These are phyloP conservation scores for Earliella scabrosa DNA, from an alignment of 1,284 basidiomycete species.

Conservation along the genomic window DNA sequence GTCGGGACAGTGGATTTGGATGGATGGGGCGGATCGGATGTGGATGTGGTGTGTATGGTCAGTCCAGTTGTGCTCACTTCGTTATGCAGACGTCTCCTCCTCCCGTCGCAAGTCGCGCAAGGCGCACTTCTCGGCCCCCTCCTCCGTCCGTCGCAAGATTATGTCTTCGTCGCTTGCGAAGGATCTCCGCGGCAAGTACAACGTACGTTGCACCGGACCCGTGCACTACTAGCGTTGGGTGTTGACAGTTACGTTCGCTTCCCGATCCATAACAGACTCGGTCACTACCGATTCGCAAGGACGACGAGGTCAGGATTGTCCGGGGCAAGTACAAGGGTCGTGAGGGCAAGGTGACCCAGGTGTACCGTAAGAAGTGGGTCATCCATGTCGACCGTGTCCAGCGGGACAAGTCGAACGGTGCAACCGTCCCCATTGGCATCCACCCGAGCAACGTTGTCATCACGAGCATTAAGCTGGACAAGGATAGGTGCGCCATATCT, in stretches of 20 bases:
- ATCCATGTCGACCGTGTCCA: constrained; percentile 98
- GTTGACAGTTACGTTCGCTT: constrained; percentile 4
- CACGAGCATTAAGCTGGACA: constrained; percentile 88
- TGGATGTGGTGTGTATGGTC: constrained; percentile 47
- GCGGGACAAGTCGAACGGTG: constrained; percentile 98
- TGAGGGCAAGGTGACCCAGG: constrained; percentile 97
- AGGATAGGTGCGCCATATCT: constrained; percentile 64
- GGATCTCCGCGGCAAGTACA: constrained; percentile 93
- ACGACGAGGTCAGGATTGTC: constrained; percentile 98
- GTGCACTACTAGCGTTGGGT: not conserved
- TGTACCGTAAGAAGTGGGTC: constrained; percentile 99
- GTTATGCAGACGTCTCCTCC: constrained; percentile 73
- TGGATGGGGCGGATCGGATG: constrained; percentile 54
- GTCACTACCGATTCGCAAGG: constrained; percentile 96
- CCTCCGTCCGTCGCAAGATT: constrained; percentile 94
- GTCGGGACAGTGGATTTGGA: constrained; percentile 36
- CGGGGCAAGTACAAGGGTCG: constrained; percentile 97
- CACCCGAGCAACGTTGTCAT: constrained; percentile 99
- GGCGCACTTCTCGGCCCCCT: constrained; percentile 94
- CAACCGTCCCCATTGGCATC: constrained; percentile 92
- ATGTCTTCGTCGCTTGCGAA: constrained; percentile 97
- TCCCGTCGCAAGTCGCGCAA: constrained; percentile 97
- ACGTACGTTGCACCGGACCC: constrained; percentile 60
- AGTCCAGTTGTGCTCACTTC: constrained; percentile 31
- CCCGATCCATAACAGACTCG: constrained; percentile 60